Base-by-base conservation (phyloP, 495 filamentous ascomycete genomes). In the Penicillium soppii region DNA sequence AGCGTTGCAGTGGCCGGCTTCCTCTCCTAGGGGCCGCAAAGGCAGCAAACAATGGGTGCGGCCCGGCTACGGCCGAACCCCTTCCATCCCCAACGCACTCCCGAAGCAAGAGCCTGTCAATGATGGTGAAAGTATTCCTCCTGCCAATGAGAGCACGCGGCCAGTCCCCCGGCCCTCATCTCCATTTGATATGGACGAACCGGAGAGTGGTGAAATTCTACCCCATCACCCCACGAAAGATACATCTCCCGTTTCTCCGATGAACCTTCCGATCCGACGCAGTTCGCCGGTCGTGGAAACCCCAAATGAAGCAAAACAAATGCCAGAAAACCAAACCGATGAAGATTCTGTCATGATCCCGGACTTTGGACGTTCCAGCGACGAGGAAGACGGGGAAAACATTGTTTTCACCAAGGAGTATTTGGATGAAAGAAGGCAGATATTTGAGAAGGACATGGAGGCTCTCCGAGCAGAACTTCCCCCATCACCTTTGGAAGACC, bases 41-140 rank as follows among this genome's bases (percentile, higher is more conserved):
- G 60, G 46, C 56, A 83, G 77, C 51, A 85, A 84, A 46, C 81
- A 80, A 59, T 87, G 83, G 83, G 76, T 82, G 47, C 84, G 82
- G 41, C 77, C 82, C 5, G 70, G 65, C 15, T 75, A 70, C 36
- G 54, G 47, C 26, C 66, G 68, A 29, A 61, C 60, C 0, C 62
- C 65, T 2, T 50, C 67, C 16, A 49, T 57, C 72, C 52, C 74
- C 47, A 37, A 37, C 21, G 30, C 70, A 53, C 49, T 71, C 52
- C 37, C 68, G 51, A 52, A 71, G 62, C 58, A 77, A 9, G 76
- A 52, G 47, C 69, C 52, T 46, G 67, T 59, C 19, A 77, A 81
- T 41, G 67, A 71, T n/a, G 61, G 70, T 32, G 68, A 68, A 5
- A 66, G 74, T 19, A 53, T 56, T 20, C 27, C 59, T 10, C 54